These are phyloP conservation scores for Fusarium neocosmosporiellum DNA, from an alignment of 2,329 filamentous ascomycete genomes.

Conservation along the genomic window DNA sequence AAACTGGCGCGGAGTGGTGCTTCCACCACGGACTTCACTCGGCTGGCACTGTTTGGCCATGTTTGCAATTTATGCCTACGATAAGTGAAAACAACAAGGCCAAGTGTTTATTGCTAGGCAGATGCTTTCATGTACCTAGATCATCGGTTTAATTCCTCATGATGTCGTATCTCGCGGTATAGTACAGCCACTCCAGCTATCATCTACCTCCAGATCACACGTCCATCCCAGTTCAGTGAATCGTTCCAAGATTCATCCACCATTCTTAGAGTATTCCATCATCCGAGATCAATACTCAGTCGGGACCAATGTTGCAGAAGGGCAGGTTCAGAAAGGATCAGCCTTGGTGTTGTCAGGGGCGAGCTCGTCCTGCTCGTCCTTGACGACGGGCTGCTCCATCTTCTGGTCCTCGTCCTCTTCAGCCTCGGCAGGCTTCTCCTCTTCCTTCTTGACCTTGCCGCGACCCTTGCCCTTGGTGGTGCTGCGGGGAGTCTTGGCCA, in stretches of 20 bases:
- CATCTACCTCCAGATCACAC: conserved; percentile 9
- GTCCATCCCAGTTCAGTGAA: conserved; percentile 1
- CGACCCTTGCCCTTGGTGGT: conserved; percentile 30
- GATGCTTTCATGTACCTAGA: not conserved
- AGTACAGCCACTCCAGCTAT: conserved; percentile 10
- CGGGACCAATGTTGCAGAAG: not conserved
- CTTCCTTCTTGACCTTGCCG: conserved; percentile 41
- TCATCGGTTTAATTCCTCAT: conserved; percentile 1
- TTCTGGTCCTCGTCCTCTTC: conserved; percentile 32
- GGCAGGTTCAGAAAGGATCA: conserved; percentile 16
- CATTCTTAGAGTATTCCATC: not conserved
- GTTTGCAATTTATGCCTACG: not conserved
- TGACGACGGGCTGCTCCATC: conserved; percentile 28
- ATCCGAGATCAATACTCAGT: no score
- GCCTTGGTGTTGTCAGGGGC: not conserved
- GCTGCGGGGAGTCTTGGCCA: conserved; percentile 46
- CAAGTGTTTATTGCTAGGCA: not conserved
- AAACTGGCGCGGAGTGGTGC: not conserved
- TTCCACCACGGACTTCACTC: not conserved
- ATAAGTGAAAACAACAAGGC: not conserved
- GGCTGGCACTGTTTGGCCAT: conserved; percentile 2
- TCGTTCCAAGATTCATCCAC: not conserved
- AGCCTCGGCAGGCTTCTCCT: conserved; percentile 23
- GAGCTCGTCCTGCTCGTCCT: conserved; percentile 11
- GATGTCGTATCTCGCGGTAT: conserved; percentile 15